phyloP scores from a whole-genome alignment of 2,329 filamentous ascomycete genomes.

The Fusarium luffae region DNA sequence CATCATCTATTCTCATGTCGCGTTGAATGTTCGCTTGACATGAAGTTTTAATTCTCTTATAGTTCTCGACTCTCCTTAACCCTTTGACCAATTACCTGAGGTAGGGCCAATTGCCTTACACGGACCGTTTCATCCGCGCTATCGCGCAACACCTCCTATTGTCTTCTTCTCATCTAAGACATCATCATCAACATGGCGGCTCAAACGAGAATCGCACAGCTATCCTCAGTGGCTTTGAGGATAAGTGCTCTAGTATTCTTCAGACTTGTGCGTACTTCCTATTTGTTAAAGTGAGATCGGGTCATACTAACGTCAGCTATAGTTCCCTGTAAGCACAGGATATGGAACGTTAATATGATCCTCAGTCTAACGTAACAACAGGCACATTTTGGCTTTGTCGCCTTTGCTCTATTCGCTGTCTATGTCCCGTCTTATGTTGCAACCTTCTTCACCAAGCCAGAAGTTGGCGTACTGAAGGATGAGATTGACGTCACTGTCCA shows the following conservation, averaged over 20 bases:
- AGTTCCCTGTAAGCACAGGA: slow-evolving; percentile 52
- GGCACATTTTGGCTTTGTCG: slow-evolving; percentile 61
- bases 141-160: slow-evolving; percentile 15
- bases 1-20: slow-evolving; percentile 25
- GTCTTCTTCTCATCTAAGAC: slow-evolving; percentile 14
- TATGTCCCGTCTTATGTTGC: slow-evolving; percentile 73
- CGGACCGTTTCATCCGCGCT: slow-evolving; percentile 10
- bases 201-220: slow-evolving; percentile 48
- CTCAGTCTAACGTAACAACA: slow-evolving; percentile 33
- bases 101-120: slow-evolving; percentile 2
- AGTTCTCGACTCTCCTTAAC: slow-evolving; percentile 42
- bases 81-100: neutral
- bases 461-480: slow-evolving; percentile 69
- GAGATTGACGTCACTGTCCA: slow-evolving; percentile 67
- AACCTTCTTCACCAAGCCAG: slow-evolving; percentile 66
- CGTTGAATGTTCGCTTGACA: slow-evolving; percentile 20
- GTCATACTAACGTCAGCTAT: slow-evolving; percentile 24
- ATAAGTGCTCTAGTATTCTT: slow-evolving; percentile 53
- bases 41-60: slow-evolving; percentile 14
- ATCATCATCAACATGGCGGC: slow-evolving; percentile 45
- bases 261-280: slow-evolving; percentile 48
- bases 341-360: slow-evolving; percentile 15
- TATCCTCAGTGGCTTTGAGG: slow-evolving; percentile 53
- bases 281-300: neutral
- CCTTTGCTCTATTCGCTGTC: slow-evolving; percentile 72